A percentile compares a stretch with the other conserved stretches of the same genome.
These are phyloP conservation scores for Kwoniella dejecticola DNA, from an alignment of 768 basidiomycete species.

Conservation along the genomic window DNA sequence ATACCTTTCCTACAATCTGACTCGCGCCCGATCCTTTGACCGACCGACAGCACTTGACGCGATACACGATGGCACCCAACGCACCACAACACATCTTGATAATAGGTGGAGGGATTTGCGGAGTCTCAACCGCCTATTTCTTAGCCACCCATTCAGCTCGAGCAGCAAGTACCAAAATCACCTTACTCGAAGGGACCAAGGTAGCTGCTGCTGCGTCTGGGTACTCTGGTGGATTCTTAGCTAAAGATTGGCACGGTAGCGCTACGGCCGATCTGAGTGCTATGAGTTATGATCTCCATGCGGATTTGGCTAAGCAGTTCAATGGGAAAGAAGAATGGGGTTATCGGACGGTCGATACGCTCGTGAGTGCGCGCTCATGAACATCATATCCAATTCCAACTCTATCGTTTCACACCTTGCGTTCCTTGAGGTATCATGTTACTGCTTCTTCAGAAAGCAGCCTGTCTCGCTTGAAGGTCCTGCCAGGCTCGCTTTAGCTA, in stretches of 20 bases:
- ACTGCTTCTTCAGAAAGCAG: too few relatives aligned
- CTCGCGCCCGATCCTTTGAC: too few relatives aligned
- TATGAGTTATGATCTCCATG: conserved; percentile 74
- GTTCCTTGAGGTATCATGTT: too few relatives aligned
- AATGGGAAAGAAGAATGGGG: conserved; percentile 76
- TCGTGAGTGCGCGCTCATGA: conserved; percentile 25
- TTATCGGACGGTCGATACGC: conserved; percentile 67
- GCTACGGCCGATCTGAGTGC: conserved; percentile 60
- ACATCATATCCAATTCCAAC: background rate
- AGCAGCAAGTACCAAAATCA: conserved; percentile 52
- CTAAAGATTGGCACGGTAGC: conserved; percentile 71
- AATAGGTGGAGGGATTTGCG: conserved; percentile 84
- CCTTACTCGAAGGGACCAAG: conserved; percentile 72
- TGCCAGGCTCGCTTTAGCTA: too few relatives aligned
- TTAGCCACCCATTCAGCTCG: conserved; percentile 58
- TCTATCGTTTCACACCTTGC: too few relatives aligned
- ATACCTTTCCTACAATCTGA: too few relatives aligned
- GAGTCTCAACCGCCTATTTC: conserved; percentile 80
- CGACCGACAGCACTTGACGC: too few relatives aligned
- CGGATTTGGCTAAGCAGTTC: conserved; percentile 69
- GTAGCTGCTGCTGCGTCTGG: conserved; percentile 65
- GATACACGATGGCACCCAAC: conserved; percentile 1
- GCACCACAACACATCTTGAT: conserved; percentile 62
- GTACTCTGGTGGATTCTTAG: conserved; percentile 62
- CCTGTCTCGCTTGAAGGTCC: too few relatives aligned